Evolutionary conservation across 768 basidiomycete species (phyloP), one percentile per base, ranked within the genome.

Genomic region (Mycena chlorophos): DNA sequence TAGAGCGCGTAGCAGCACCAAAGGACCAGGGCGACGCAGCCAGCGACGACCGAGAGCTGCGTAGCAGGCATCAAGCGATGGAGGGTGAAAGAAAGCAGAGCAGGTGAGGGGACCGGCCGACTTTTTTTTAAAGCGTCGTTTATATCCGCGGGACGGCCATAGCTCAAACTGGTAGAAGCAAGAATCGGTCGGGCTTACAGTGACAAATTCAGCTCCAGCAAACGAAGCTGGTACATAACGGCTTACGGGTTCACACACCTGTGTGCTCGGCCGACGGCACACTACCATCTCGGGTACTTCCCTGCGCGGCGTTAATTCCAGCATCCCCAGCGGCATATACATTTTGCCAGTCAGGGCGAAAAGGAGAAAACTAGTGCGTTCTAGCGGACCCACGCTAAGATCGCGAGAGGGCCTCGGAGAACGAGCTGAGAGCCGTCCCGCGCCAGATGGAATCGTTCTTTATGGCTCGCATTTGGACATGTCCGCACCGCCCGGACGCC

Each of bases 1-100:
- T 77, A 63, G 45, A 72, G 42, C 17, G 51, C 56, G 48, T 69
- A 75, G 56, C 58, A 60, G 34, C 49, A 52, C 52, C 25, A 16
- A 17, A 56, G 28, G 31, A 62, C 39, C 48, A 55, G 37, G 48
- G 30, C 49, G 45, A 55, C 29, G 28, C 50, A 52, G 19, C 22
- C 53, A 38, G 55, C 49, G 50, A 42, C 34, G 47, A 62, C n/a
- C 47, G 51, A 31, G 54, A 58, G 54, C 26, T 57, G 37, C 60
- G 58, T 62, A 28, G 46, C 40, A 51, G 60, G 56, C 5, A n/a
- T n/a, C n/a, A n/a, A n/a, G n/a, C n/a, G n/a, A n/a, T n/a, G n/a
- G n/a, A n/a, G n/a, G n/a, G n/a, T n/a, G n/a, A n/a, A n/a, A n/a
- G n/a, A n/a, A n/a, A n/a, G n/a, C n/a, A n/a, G 51, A 28, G 48